A percentile compares a stretch with the other conserved stretches of the same genome.
These are phyloP conservation scores for Stagonosporopsis chrysanthemi DNA, from an alignment of 2,329 filamentous ascomycete genomes.

Conservation along the genomic window DNA sequence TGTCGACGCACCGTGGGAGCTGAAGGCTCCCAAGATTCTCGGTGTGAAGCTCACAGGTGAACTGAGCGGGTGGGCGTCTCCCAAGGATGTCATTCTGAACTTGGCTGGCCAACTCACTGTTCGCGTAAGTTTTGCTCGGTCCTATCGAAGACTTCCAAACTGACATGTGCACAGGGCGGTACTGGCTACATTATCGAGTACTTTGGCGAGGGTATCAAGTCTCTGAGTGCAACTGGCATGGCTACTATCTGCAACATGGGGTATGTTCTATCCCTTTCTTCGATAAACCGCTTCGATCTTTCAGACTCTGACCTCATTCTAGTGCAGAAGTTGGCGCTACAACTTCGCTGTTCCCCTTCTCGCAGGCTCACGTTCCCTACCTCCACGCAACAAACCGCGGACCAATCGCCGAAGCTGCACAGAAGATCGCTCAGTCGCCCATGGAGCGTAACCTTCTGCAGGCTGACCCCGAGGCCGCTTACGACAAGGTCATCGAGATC, in stretches of 20 bases:
- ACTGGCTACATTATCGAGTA: conserved; percentile 97
- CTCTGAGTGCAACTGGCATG: conserved; percentile 91
- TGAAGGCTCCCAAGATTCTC: conserved; percentile 91
- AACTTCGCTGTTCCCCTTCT: conserved; percentile 94
- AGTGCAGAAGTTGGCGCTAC: conserved; percentile 84
- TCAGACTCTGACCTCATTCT: no score
- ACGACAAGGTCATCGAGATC: conserved; percentile 90
- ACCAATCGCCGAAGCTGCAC: conserved; percentile 72
- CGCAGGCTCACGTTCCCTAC: conserved; percentile 81
- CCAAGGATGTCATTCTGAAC: conserved; percentile 93
- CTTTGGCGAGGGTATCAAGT: conserved; percentile 86
- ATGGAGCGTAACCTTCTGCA: conserved; percentile 71
- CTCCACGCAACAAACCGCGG: conserved; percentile 81
- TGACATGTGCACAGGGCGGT: conserved; percentile 65
- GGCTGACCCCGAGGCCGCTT: conserved; percentile 82
- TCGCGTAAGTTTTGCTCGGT: conserved; percentile 54
- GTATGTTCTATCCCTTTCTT: no score
- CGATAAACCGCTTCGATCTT: no score
- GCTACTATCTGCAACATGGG: conserved; percentile 63
- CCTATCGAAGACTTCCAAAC: neutral
- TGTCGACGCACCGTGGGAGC: conserved; percentile 95
- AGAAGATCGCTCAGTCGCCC: conserved; percentile 65
- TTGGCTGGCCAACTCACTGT: conserved; percentile 91
- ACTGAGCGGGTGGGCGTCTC: conserved; percentile 88
- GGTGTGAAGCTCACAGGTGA: conserved; percentile 85